Base-by-base conservation (phyloP, 371 early-diverging fungal species). In the Circinella minor region DNA sequence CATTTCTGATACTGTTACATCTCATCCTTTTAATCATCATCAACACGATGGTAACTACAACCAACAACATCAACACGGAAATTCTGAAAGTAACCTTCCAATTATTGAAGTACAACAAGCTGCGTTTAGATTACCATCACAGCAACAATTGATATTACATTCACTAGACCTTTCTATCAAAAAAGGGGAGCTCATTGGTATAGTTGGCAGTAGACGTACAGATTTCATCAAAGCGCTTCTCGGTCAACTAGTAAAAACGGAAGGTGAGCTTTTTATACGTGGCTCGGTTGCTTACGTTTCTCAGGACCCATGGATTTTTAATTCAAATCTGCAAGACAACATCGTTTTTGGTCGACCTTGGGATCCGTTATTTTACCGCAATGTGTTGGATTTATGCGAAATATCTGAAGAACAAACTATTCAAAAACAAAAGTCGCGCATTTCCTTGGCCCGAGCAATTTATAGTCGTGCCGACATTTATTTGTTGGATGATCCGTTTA, bases 291-390 rank as follows among this genome's bases (percentile, higher is more conserved):
- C 96, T 1, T 97, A 96, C 76, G 96, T 93, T 0, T 88, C 95
- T 14, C 97, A 96, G 76, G 88, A 86, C 65, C 90, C 99, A 14
- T 98, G 97, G 97, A 93, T 99, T 43, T 92, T 94, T 91, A 96
- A 96, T 73, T 91, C 91, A 27, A 92, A 96, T 0, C 67, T 99
- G 14, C 87, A 93, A 18, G 95, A 95, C 55, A 98, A 98, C 75
- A 94, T 99, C 74, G 72, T 94, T n/a, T 98, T 99, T 89, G 98
- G 98, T 15, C 84, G 85, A 72, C 80, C 83, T 0, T 94, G 83
- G 73, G 94, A 97, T 63, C 85, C 84, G 34, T 81, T 77, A 6
- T 94, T 90, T 59, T 99, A 98, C 70, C 84, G 93, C 36, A 88
- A 69, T 7, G 81, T 81, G 6, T 61, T 85, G 46, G 80, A 78